Evolutionary conservation across 129 eudicot species (phyloP).

Genomic region (carrot (Daucus carota)): DNA sequence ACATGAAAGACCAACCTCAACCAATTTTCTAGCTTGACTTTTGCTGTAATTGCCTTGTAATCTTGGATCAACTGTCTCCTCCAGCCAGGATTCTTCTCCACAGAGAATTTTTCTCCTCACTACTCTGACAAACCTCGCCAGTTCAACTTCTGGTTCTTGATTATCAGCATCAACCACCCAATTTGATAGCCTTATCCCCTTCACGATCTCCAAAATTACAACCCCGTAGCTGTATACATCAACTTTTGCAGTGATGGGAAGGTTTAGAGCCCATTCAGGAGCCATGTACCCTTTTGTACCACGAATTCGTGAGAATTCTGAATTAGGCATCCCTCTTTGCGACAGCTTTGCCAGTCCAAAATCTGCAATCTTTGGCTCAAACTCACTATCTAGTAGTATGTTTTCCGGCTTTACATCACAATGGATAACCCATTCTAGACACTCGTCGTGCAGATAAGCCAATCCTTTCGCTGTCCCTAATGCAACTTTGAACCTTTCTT

Average conservation of each 20-base stretch:
- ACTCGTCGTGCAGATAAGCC: constrained; percentile 57
- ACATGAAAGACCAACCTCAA: constrained; percentile 31
- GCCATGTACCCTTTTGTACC: constrained; percentile 69
- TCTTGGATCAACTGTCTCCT: constrained; percentile 38
- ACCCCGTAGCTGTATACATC: constrained; percentile 60
- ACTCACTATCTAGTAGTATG: constrained; percentile 40
- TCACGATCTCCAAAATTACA: constrained; percentile 46
- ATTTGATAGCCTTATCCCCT: constrained; percentile 31
- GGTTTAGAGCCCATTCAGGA: constrained; percentile 46
- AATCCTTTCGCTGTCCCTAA: constrained; percentile 46
- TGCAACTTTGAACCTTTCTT: constrained; percentile 35
- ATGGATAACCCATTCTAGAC: constrained; percentile 61
- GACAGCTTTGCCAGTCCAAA: constrained; percentile 53
- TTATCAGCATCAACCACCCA: constrained; percentile 17
- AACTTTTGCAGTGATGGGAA: constrained; percentile 47
- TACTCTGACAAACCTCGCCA: constrained; percentile 17
- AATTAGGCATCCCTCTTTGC: constrained; percentile 32
- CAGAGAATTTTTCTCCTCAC: constrained; percentile 8
- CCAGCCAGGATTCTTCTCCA: constrained; percentile 27
- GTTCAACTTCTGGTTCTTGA: constrained; percentile 18
- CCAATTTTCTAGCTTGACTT: constrained; percentile 31
- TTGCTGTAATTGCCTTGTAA: constrained; percentile 33
- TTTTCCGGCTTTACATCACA: constrained; percentile 63
- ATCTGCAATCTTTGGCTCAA: constrained; percentile 51
- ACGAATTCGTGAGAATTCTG: constrained; percentile 28